Base-by-base conservation (phyloP, 306 rosid genomes). In the Comarum palustre region DNA sequence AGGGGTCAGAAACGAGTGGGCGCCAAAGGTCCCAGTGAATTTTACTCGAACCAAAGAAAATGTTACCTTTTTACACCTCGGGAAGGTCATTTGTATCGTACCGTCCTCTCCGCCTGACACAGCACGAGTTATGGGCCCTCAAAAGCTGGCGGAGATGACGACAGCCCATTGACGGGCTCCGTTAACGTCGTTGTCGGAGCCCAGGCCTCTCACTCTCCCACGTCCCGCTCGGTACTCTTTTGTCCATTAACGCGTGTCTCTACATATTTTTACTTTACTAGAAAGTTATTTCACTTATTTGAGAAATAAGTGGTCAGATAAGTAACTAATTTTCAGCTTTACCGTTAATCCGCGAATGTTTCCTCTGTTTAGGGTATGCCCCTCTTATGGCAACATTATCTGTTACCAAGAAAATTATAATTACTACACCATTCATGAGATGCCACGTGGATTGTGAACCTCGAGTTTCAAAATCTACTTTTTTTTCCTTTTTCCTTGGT, bases 81-180 rank as follows among this genome's bases (percentile, higher is more conserved):
- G 87, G 89, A 87, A 85, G 89, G 86, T 61, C 82, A 82, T 47
- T 69, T 76, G 78, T 60, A 6, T 29, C 16, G 66, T 54, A 80
- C 75, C 48, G 65, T 80, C 78, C 51, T 77, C 54, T 75, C 76
- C 38, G 68, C 58, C 78, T 78, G 83, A 68, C 79, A 63, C 58
- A 13, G 4, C 15, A 20, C 76, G 0, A 16, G 1, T 22, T 11
- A 29, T 15, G 71, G n/a, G 13, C 12, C 19, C 46, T 4, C 3
- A 9, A 71, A 32, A 43, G 73, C 79, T 74, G 80, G 82, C 52
- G 68, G 45, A 45, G 24, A 36, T 77, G 82, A 71, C 74, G 39
- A 45, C 61, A 34, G 19, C 80, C 13, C 64, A 24, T 69, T 71
- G 70, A 51, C 73, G 76, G 71, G 2, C 66, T 22, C 59, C 86